A percentile compares a stretch with the other conserved stretches of the same genome.
phyloP scores from a whole-genome alignment of 2,329 filamentous ascomycete genomes.

The Xylaria sp. region DNA sequence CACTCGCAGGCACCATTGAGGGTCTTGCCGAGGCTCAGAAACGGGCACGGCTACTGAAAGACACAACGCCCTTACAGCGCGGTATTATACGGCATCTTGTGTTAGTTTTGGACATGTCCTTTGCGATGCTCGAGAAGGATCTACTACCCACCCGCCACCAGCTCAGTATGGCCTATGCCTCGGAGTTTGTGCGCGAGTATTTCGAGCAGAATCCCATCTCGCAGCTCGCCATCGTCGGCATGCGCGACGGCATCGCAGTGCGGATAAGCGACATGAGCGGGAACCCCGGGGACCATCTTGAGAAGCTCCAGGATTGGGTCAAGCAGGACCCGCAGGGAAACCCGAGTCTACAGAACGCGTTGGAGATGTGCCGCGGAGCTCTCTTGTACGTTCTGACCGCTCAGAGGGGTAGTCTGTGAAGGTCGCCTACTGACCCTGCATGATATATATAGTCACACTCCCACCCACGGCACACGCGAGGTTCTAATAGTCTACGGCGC shows the following conservation, averaged over 20 bases:
- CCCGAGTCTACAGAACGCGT: conserved; percentile 88
- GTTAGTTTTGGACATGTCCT: conserved; percentile 89
- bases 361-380: conserved; percentile 92
- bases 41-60: conserved; percentile 81
- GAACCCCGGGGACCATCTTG: conserved; percentile 88
- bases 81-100: conserved; percentile 98
- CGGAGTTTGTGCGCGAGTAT: conserved; percentile 90
- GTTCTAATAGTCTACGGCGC: conserved; percentile 93
- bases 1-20: conserved; percentile 76
- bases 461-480: conserved; percentile 91
- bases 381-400: conserved; percentile 70
- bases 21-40: conserved; percentile 84
- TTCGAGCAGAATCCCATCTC: conserved; percentile 99
- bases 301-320: conserved; percentile 74
- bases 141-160: conserved; percentile 87
- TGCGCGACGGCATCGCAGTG: conserved; percentile 90
- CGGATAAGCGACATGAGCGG: conserved; percentile 89
- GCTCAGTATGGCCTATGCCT: conserved; percentile 82
- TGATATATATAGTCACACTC: conserved; percentile 73
- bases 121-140: conserved; percentile 95
- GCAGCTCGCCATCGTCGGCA: conserved; percentile 90
- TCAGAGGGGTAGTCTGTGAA: conserved; percentile 15
- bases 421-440: conserved; percentile 18
- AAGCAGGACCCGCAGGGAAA: conserved; percentile 76
- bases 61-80: conserved; percentile 93